A percentile compares a stretch with the other conserved stretches of the same genome.
Evolutionary conservation across 176 grass and related monocot genomes (phyloP).

Genomic region (Oryza meridionalis): DNA sequence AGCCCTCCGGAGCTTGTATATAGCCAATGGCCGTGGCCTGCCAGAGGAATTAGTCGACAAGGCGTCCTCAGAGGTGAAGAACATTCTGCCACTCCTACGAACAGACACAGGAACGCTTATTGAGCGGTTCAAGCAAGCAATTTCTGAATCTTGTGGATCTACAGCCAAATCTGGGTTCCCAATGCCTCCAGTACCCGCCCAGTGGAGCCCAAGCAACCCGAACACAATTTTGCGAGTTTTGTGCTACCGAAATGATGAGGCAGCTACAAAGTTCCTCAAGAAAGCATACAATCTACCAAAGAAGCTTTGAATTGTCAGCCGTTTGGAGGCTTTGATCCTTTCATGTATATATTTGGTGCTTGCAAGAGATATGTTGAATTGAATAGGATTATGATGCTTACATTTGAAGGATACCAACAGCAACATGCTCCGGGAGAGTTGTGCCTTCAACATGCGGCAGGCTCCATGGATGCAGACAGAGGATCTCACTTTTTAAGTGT

Average conservation of each 20-base stretch:
- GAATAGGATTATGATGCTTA: too few species aligned
- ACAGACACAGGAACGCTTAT: slow-evolving; percentile 67
- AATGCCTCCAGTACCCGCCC: slow-evolving; percentile 66
- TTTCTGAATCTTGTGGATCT: slow-evolving; percentile 40
- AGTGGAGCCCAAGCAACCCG: slow-evolving; percentile 76
- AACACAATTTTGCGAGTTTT: slow-evolving; percentile 87
- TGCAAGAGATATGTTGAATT: not conserved
- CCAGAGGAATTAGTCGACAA: slow-evolving; percentile 75
- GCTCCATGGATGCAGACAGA: not conserved
- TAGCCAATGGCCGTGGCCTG: slow-evolving; percentile 65
- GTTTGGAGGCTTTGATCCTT: not conserved
- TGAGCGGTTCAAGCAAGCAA: slow-evolving; percentile 60
- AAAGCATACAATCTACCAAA: slow-evolving; percentile 91
- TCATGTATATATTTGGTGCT: slow-evolving; percentile 24
- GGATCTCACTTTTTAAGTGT: not conserved
- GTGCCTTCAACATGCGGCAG: not conserved
- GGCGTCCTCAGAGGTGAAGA: slow-evolving; percentile 69
- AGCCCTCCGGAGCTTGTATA: slow-evolving; percentile 66
- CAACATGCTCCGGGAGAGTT: not conserved
- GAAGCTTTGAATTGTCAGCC: slow-evolving; percentile 53
- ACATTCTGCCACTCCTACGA: slow-evolving; percentile 65
- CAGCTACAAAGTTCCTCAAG: slow-evolving; percentile 80
- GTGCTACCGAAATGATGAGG: slow-evolving; percentile 79
- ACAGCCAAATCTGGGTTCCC: slow-evolving; percentile 47
- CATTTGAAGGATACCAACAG: not conserved